A percentile compares a stretch with the other conserved stretches of the same genome.
Evolutionary conservation across 2,329 filamentous ascomycete genomes (phyloP).

Genomic region (Triangularia verruculosa): DNA sequence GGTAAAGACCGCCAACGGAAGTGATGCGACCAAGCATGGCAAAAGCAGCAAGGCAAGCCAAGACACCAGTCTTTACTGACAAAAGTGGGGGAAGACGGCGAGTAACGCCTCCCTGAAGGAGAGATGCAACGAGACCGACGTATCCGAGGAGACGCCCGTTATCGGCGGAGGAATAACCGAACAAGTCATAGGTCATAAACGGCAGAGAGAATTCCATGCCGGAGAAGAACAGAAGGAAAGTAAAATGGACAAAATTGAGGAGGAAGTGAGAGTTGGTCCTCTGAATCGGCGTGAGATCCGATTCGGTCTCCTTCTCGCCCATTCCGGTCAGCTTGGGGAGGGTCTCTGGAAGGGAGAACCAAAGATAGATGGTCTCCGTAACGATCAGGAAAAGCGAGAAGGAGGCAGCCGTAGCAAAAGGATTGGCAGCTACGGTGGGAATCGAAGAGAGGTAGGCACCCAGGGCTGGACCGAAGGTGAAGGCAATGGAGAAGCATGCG

Average conservation of each 20-base stretch:
- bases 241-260: conserved; percentile 81
- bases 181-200: conserved; percentile 96
- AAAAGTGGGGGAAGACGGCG: conserved; percentile 77
- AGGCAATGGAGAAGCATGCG: conserved; percentile 94
- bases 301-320: conserved; percentile 17
- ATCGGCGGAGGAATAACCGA: conserved; percentile 72
- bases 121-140: conserved; percentile 83
- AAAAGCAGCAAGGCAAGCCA: conserved; percentile 76
- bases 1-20: conserved; percentile 69
- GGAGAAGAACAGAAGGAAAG: conserved; percentile 94
- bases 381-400: conserved; percentile 84
- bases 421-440: conserved; percentile 76
- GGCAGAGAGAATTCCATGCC: conserved; percentile 97
- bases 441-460: conserved; percentile 82
- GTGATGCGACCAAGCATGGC: conserved; percentile 69
- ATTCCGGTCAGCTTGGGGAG: conserved; percentile 55
- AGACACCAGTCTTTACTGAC: conserved; percentile 75
- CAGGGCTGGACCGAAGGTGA: conserved; percentile 91
- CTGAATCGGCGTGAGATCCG: conserved; percentile 30
- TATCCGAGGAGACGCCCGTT: conserved; percentile 86
- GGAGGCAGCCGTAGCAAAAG: conserved; percentile 87
- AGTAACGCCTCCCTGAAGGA: conserved; percentile 92
- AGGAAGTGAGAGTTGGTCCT: conserved; percentile 80
- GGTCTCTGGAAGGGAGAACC: conserved; percentile 81
- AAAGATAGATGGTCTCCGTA: conserved; percentile 84